Base-by-base conservation (phyloP, 805 yeast genomes). In the Debaryomyces hansenii region DNA sequence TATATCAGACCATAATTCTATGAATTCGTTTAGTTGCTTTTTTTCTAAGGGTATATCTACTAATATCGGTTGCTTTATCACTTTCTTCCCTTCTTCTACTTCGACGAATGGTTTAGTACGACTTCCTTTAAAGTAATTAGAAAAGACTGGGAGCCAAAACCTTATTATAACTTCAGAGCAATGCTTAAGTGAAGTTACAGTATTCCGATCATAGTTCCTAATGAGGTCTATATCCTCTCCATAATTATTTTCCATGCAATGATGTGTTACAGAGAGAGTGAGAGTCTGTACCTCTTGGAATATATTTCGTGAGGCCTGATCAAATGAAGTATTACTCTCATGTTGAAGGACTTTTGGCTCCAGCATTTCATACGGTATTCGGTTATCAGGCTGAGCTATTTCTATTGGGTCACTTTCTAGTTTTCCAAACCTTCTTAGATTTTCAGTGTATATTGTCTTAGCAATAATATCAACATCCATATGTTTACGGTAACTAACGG, bases 61-160 rank as follows among this genome's bases (percentile, higher is more conserved):
- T 20, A 37, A 42, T 4, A 41, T 18, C 0, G 73, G 69, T 1
- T 46, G 34, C 40, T 56, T 58, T 45, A 38, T 21, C 20, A 46
- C 35, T 18, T 50, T 60, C 55, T 24, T 34, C 44, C 37, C 48
- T 33, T 37, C 31, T 12, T 43, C 57, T 24, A 21, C 24, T 45
- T 49, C 57, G 14, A 50, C 54, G 41, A 59, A 65, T 2, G 66
- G 64, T 11, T 36, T 46, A 14, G 53, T 47, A 5, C 39, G 39
- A 15, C 21, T 41, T 28, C 7, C 33, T 14, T 56, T 49, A 46
- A 84, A 78, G 46, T 74, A 78, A 2, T 69, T 78, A 4, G 75
- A 60, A 56, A 87, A 87, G 1, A 80, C 85, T 1, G 90, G 74
- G 1, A 80, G 57, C 77, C 83, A 75, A 54, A 70, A 80, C 52